Evolutionary conservation across 371 early-diverging fungal genomes (phyloP).

Genomic region (Paraphysoderma sedebokerense): DNA sequence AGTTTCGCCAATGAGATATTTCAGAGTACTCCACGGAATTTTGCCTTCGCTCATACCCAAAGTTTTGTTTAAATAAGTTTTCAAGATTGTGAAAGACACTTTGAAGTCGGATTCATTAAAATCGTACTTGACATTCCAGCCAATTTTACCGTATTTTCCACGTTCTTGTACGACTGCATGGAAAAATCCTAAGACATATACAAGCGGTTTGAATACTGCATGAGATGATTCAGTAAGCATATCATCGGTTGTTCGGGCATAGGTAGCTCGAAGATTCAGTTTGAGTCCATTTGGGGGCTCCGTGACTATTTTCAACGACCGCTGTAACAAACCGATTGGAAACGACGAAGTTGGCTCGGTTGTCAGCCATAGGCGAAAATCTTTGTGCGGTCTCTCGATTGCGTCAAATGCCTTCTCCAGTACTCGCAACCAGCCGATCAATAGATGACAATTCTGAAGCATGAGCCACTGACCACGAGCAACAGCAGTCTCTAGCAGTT

Average conservation of each 20-base stretch:
- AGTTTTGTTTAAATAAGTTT: conserved; percentile 32
- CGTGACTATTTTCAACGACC: conserved; percentile 42
- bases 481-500: conserved; percentile 36
- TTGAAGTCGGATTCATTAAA: conserved; percentile 43
- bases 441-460: conserved; percentile 39
- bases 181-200: conserved; percentile 35
- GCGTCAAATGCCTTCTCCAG: conserved; percentile 37
- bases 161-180: conserved; percentile 45
- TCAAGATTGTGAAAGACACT: conserved; percentile 24
- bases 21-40: conserved; percentile 37
- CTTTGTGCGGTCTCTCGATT: conserved; percentile 35
- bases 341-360: conserved; percentile 34
- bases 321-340: conserved; percentile 38
- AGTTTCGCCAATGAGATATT: conserved; percentile 38
- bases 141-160: conserved; percentile 38
- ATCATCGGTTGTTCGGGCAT: conserved; percentile 24
- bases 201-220: conserved; percentile 26
- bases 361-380: conserved; percentile 39
- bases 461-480: conserved; percentile 41
- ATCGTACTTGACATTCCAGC: conserved; percentile 41
- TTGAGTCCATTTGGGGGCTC: conserved; percentile 42
- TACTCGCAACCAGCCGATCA: conserved; percentile 30
- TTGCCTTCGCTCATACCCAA: conserved; percentile 8
- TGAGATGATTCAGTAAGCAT: conserved; percentile 23
- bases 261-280: conserved; percentile 31